Evolutionary conservation across 2,329 filamentous ascomycete species (phyloP), one percentile per base, ranked within the genome.

Genomic region (Aureobasidium sp.): DNA sequence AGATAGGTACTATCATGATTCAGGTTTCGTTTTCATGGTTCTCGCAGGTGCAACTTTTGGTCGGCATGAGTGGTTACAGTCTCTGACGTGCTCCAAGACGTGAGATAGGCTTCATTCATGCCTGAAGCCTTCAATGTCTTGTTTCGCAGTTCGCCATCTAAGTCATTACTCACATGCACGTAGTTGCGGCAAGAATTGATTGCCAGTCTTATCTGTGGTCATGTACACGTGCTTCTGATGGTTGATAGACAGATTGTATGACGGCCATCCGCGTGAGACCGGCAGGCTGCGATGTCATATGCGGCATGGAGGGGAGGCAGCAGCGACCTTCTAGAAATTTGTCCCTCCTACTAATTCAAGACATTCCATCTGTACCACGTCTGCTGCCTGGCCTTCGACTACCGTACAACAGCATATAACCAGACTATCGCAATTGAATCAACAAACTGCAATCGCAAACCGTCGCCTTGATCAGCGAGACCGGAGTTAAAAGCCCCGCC

Each of bases 231-330:
- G 53, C 29, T 34, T 13, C 4, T 45, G 16, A 34, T 32, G 16
- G 14, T 57, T 16, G 32, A 34, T 34, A 45, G n/a, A 34, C 41
- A 25, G n/a, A 7, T 32, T 44, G 39, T 21, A 57, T 57, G 53
- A 57, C 53, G 53, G 39, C 39, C 30, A 16, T 57, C 30, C 53
- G 53, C 53, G 53, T 44, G 41, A 45, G 51, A 54, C 50, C 21
- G 51, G 51, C 51, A 44, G 25, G 27, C 37, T 39, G 49, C 37
- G 37, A 54, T 54, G 53, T 34, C 53, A 57, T 57, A 48, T 30
- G 9, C 32, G 45, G 45, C 30, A 14, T 14, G 27, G 27, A 57
- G 21, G 21, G 21, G 21, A 21, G 53, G 53, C 53, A 57, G 41
- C 39, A 57, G 53, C 53, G 53, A 57, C 21, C 39, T n/a, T 27